A percentile compares a stretch with the other conserved stretches of the same genome.
phyloP scores from a whole-genome alignment of 2,329 filamentous ascomycete genomes.

The Stagonosporopsis chrysanthemi region DNA sequence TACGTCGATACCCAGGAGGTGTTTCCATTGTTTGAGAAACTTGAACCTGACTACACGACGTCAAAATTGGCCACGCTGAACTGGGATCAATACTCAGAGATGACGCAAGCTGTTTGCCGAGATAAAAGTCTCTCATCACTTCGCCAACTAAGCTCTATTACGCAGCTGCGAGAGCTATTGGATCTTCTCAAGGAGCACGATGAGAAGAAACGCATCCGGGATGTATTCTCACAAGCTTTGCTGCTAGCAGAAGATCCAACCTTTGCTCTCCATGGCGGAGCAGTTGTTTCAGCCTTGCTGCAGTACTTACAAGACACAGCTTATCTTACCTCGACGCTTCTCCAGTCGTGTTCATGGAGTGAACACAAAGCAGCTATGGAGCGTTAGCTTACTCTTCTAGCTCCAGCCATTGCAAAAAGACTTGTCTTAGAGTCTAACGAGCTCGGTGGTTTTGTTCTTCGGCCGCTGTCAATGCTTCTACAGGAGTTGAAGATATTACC shows the following conservation, averaged over 20 bases:
- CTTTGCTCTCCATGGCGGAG: conserved; percentile 5
- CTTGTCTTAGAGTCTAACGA: conserved; percentile 36
- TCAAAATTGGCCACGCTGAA: conserved; percentile 38
- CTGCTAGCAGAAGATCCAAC: conserved; percentile 12
- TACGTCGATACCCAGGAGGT: conserved; percentile 51
- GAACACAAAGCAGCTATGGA: neutral
- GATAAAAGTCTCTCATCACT: conserved; percentile 30
- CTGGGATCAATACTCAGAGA: conserved; percentile 29
- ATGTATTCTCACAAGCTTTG: conserved; percentile 23
- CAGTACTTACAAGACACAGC: conserved; percentile 22
- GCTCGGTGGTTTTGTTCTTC: conserved; percentile 34
- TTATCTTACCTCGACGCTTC: conserved; percentile 26
- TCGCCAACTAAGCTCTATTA: conserved; percentile 16
- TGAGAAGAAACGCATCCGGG: conserved; percentile 26
- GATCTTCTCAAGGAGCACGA: conserved; percentile 28
- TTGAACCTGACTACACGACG: conserved; percentile 43
- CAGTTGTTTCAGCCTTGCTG: conserved; percentile 21
- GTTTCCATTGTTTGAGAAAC: conserved; percentile 48
- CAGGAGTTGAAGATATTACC: conserved; percentile 33
- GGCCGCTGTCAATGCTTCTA: conserved; percentile 39
- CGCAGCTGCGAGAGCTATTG: conserved; percentile 28
- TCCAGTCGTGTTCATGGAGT: conserved; percentile 29
- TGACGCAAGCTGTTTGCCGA: conserved; percentile 26
- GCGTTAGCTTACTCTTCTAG: conserved; percentile 22
- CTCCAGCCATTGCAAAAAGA: conserved; percentile 23